These are phyloP conservation scores for Begonia loranthoides DNA, from an alignment of 306 rosid genomes.

Conservation along the genomic window DNA sequence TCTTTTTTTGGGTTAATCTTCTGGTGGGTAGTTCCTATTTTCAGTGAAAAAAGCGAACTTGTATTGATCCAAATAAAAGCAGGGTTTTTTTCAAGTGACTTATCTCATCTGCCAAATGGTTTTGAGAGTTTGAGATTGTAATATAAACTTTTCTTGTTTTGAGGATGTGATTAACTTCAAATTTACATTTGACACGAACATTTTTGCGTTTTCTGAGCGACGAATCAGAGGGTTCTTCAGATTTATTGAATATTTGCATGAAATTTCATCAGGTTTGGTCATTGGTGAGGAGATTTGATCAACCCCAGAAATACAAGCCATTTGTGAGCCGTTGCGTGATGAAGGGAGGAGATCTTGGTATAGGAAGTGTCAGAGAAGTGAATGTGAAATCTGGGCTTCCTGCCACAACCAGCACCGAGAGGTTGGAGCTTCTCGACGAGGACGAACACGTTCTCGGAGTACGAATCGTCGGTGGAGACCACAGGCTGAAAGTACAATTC, in stretches of 20 bases:
- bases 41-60: background rate
- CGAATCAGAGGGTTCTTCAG: too few species aligned
- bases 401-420: constrained; percentile 88
- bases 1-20: background rate
- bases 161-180: background rate
- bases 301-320: constrained; percentile 83
- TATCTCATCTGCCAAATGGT: too few species aligned
- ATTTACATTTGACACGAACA: background rate
- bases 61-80: background rate
- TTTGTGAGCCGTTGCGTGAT: constrained; percentile 74
- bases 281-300: constrained; percentile 87
- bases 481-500: constrained; percentile 57
- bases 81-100: background rate
- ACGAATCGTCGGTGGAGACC: constrained; percentile 81
- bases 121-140: too few species aligned
- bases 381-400: constrained; percentile 96
- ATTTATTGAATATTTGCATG: constrained; percentile 7
- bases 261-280: constrained; percentile 77
- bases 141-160: too few species aligned
- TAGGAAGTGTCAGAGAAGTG: constrained; percentile 88
- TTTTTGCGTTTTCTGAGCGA: background rate
- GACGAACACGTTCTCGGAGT: constrained; percentile 79
- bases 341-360: constrained; percentile 78
- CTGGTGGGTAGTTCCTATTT: background rate
- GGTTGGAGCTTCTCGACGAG: constrained; percentile 77